Evolutionary conservation across 2,329 filamentous ascomycete genomes (phyloP), one percentile per base, ranked within the genome.

Genomic region (Pezicula carpinea): DNA sequence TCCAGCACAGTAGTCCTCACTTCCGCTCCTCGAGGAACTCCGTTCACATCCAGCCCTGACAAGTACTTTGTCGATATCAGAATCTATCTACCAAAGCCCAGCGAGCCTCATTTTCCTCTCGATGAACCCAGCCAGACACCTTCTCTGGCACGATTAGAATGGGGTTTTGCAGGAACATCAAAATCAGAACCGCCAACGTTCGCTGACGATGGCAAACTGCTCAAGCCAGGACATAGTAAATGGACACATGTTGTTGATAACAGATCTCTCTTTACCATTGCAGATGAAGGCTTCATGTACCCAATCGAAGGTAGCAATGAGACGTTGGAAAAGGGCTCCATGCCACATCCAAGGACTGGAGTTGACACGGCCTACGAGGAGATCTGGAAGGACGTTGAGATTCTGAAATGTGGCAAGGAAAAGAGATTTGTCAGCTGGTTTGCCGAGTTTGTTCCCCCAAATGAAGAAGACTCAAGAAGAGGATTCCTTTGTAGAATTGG

Each of bases 261-360:
- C n/a, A 49, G 49, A 22, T 49, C 39, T 21, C 39, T 51, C 31
- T 35, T 47, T 6, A 49, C 49, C 15, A 33, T 44, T 26, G 22
- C 35, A 19, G 59, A 62, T 42, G 54, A 60, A 43, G 59, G 58
- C 2, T 47, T 57, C 7, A 52, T 62, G 53, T 46, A 42, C 5
- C 49, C 53, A 1, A 38, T 44, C 10, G 43, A 38, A 36, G 29
- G 29, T 15, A 45, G 53, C 38, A 53, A 54, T 11, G 46, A 52
- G 22, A 49, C 54, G 10, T 41, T 60, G 39, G 59, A 62, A 19
- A 53, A 48, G 14, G 59, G 59, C 14, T 52, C 36, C 6, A 55
- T 53, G 35, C 34, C 44, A 2, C 39, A 61, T 44, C 51, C 54
- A 4, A 47, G 46, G n/a, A 59, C 54, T 3, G 57, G 57, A 5